Base-by-base conservation (phyloP, 2,329 filamentous ascomycete genomes). In the Fusarium proliferatum region DNA sequence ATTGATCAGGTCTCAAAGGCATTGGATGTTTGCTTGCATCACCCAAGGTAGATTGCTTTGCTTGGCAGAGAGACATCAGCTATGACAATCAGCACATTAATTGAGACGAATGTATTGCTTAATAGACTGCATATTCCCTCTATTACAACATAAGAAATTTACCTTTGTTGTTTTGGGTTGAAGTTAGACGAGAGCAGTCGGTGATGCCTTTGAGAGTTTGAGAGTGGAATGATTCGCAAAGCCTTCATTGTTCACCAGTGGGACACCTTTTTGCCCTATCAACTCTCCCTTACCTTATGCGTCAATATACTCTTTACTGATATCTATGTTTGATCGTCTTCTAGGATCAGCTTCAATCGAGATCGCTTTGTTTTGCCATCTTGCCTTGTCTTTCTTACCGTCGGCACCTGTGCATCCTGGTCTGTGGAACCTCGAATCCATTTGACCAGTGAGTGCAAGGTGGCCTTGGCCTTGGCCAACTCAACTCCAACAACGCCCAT, bases 291-390 rank as follows among this genome's bases (percentile, higher is more conserved):
- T 58, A n/a, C n/a, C 26, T n/a, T 28, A 11, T 51, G 17, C 34
- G 42, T 17, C n/a, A 59, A 51, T 23, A 38, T 23, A n/a, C 28
- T 34, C 21, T 34, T 41, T 23, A 42, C 42, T 33, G 33, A 39
- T n/a, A 12, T 53, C 23, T 51, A 8, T 30, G 57, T 69, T 69
- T 74, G 67, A 74, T 72, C 67, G 74, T 72, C 67, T 56, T 56
- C 67, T 58, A 45, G 67, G 71, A 56, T 65, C 41, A 34, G 39
- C 53, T 57, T 52, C 46, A 30, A 72, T 65, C 52, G n/a, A 58
- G 64, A 69, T 74, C 34, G 64, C 43, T 66, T 66, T 56, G 36
- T 58, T 42, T 58, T 49, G 9, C 52, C 42, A 38, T 49, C 45
- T 61, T 42, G 26, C 42, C 56, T 71, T 72, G 63, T 59, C 60